phyloP scores from a whole-genome alignment of 495 filamentous ascomycete genomes.

The Xylaria bambusicola region DNA sequence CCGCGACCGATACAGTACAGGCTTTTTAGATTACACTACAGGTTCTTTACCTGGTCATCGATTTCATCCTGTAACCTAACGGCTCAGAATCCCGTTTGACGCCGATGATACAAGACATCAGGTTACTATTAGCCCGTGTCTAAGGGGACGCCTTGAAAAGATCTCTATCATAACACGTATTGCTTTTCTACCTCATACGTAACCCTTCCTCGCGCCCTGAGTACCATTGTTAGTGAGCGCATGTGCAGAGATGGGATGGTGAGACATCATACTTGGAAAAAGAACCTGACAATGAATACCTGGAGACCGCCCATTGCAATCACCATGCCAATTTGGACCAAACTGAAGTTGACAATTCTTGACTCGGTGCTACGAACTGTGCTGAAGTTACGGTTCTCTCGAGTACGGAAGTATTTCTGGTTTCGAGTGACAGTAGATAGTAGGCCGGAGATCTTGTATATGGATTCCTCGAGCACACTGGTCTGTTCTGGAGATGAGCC shows the following conservation, averaged over 20 bases:
- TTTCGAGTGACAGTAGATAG: slow-evolving; percentile 95
- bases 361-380: slow-evolving; percentile 95
- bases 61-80: slow-evolving; percentile 3
- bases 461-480: slow-evolving; percentile 86
- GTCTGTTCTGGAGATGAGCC: slow-evolving; percentile 92
- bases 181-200: slow-evolving; percentile 47
- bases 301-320: slow-evolving; percentile 95
- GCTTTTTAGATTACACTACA: too few relatives aligned
- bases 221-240: slow-evolving; percentile 21
- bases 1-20: too few relatives aligned
- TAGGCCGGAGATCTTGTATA: slow-evolving; percentile 91
- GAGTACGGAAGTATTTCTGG: slow-evolving; percentile 98
- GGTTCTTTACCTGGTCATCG: slow-evolving; percentile 4
- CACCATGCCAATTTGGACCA: slow-evolving; percentile 90
- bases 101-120: slow-evolving; percentile 27
- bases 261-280: slow-evolving; percentile 76
- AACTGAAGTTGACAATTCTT: slow-evolving; percentile 94
- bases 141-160: slow-evolving; percentile 29
- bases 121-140: slow-evolving; percentile 23
- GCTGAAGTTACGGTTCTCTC: slow-evolving; percentile 98
- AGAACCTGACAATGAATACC: slow-evolving; percentile 97
- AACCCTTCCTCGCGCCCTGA: slow-evolving; percentile 60
- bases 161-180: slow-evolving; percentile 20
- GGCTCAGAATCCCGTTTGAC: slow-evolving; percentile 21
- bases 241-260: not conserved